These are phyloP conservation scores for Trichothecium sympodiale DNA, from an alignment of 2,329 filamentous ascomycete species.

Conservation along the genomic window DNA sequence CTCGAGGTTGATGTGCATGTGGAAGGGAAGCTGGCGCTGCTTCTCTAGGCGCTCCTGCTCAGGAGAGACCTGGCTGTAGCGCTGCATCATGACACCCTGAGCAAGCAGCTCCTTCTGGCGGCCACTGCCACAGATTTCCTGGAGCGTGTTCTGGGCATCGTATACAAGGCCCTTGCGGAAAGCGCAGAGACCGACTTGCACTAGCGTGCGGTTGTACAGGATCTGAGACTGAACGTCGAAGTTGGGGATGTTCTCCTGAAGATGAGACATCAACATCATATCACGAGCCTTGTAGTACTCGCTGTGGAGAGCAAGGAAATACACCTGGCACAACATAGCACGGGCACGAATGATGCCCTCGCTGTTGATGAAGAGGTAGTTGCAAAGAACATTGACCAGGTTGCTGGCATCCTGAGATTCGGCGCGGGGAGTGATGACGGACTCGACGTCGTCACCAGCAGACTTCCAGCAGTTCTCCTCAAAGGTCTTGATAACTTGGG, in stretches of 20 bases:
- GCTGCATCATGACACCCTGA: constrained; percentile 96
- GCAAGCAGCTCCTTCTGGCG: constrained; percentile 96
- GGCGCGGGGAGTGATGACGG: constrained; percentile 65
- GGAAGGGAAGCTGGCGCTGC: constrained; percentile 95
- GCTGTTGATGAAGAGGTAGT: constrained; percentile 87
- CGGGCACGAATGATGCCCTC: constrained; percentile 93
- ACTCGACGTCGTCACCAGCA: constrained; percentile 60
- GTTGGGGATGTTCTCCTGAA: constrained; percentile 92
- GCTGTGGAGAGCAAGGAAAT: constrained; percentile 94
- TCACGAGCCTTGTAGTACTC: constrained; percentile 96
- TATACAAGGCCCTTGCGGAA: constrained; percentile 96
- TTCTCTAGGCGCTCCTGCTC: constrained; percentile 97
- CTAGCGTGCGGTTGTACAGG: constrained; percentile 94
- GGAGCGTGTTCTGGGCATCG: constrained; percentile 92
- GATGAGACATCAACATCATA: constrained; percentile 99
- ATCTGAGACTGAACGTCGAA: constrained; percentile 98
- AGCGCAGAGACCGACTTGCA: constrained; percentile 94
- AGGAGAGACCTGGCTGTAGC: constrained; percentile 89
- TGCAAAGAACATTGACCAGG: constrained; percentile 81
- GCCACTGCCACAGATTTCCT: constrained; percentile 96
- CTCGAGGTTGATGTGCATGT: constrained; percentile 99
- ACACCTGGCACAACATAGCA: constrained; percentile 97
- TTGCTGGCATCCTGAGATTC: constrained; percentile 56
- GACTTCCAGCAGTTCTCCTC: constrained; percentile 91
- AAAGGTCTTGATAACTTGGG: constrained; percentile 83